Evolutionary conservation across 352 stramenopile species (phyloP).

Genomic region (Paralagenidium karlingii): DNA sequence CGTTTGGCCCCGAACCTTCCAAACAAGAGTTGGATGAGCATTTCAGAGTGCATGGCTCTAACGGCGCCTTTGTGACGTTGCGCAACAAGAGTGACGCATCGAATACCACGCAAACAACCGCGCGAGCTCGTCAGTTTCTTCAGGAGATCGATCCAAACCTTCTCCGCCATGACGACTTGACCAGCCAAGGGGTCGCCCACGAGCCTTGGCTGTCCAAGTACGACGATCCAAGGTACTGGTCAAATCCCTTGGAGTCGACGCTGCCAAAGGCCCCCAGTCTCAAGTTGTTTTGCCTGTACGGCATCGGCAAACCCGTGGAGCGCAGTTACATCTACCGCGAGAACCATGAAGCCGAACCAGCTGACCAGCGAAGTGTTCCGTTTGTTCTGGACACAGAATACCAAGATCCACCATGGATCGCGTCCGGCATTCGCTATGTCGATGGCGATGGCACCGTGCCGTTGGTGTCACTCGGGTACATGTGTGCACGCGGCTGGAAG

Average conservation of each 20-base stretch:
- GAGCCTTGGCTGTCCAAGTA: conserved; percentile 35
- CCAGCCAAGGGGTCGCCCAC: conserved; percentile 30
- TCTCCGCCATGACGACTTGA: conserved; percentile 17
- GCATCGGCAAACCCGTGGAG: conserved; percentile 83
- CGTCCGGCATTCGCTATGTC: conserved; percentile 67
- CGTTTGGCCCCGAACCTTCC: conserved; percentile 5
- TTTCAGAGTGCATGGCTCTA: conserved; percentile 26
- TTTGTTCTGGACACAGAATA: conserved; percentile 51
- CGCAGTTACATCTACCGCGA: conserved; percentile 63
- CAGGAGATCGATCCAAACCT: conserved; percentile 34
- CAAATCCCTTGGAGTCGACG: conserved; percentile 76
- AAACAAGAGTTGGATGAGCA: conserved; percentile 16
- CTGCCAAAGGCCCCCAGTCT: conserved; percentile 86
- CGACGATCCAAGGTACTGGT: conserved; percentile 60
- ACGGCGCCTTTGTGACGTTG: conserved; percentile 41
- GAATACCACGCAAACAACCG: too few relatives aligned
- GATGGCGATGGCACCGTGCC: conserved; percentile 91
- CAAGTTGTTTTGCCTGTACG: conserved; percentile 93
- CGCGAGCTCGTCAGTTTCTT: conserved; percentile 36
- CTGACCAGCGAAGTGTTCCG: conserved; percentile 31
- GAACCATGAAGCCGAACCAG: conserved; percentile 12
- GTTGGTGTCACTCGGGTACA: conserved; percentile 89
- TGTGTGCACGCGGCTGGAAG: conserved; percentile 84
- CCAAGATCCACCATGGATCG: conserved; percentile 53
- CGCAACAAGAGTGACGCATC: conserved; percentile 19